Evolutionary conservation across 2,329 filamentous ascomycete genomes (phyloP), one percentile per base, ranked within the genome.

Genomic region (Hymenoscyphus fraxineus): DNA sequence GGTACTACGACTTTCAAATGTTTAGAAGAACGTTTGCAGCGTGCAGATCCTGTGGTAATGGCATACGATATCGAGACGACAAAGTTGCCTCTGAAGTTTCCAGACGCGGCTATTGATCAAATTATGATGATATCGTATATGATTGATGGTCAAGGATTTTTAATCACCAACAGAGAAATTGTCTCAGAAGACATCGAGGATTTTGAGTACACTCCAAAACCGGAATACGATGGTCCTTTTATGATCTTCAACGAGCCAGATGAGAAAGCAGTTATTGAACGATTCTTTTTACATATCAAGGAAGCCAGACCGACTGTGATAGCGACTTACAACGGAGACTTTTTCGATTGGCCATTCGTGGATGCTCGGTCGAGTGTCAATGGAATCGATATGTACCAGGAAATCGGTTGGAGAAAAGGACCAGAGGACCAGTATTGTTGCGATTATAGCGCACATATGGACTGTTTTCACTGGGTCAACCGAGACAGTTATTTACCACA

Each of bases 81-180:
- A 5, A 99, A 99, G 75, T 82, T 95, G 16, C 95, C 96, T 1
- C 82, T 99, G 62, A 99, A 99, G 77, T 99, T 99, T 72, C 96
- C 95, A 32, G 96, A 99, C 75, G 89, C 95, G 1, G 85, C 93
- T 3, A 89, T 97, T 68, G 95, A 99, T 78, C 94, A 97, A 76
- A 90, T 99, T 74, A 99, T 99, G 93, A 99, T 99, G 95, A 94
- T 99, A 76, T 99, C 96, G 39, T 99, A 99, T 81, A 99, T 99
- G 96, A 98, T 99, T 73, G 95, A 99, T 72, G 96, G 95, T 0
- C 93, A 97, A 78, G 95, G 95, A 4, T 99, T 98, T 72, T 82
- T 99, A 41, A 98, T 99, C 77, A 99, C 95, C 5, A 99, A 99
- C 75, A 88, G 96, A 73, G 93, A 98, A 75, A 96, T 99, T 66